Conservation (phyloP, 305 asterid species). For the Fraxinus greggii region DNA sequence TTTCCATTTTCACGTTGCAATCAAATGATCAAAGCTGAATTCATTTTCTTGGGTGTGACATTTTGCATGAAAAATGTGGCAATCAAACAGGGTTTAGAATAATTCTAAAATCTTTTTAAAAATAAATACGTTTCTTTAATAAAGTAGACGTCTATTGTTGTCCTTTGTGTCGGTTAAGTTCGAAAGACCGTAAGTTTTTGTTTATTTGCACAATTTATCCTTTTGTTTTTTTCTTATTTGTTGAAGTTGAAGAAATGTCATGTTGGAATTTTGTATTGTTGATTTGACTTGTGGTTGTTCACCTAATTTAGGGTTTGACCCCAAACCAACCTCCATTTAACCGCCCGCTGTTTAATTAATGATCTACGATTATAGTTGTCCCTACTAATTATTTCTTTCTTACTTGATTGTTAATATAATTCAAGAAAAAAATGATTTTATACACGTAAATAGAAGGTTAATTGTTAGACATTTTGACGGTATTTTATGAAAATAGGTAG, state of each 20-base stretch:
- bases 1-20: no score
- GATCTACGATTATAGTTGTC: neutral
- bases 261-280: neutral
- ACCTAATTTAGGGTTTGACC: constrained; percentile 16
- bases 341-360: neutral
- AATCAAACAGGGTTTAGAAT: no score
- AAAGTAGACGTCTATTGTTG: constrained; percentile 31
- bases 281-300: constrained; percentile 3
- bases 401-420: neutral
- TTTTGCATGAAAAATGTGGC: no score
- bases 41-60: no score
- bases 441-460: neutral
- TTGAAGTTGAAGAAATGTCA: constrained; percentile 3
- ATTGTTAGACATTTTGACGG: neutral
- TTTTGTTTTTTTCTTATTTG: constrained; percentile 13
- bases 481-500: neutral
- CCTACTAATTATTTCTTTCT: neutral
- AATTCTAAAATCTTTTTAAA: no score
- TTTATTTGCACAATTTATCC: constrained; percentile 21
- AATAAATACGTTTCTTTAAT: neutral
- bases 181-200: constrained; percentile 15
- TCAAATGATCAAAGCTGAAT: no score
- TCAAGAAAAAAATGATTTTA: neutral
- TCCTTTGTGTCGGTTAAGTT: constrained; percentile 9
- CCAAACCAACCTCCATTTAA: neutral